Evolutionary conservation across 176 grass and related monocot species (phyloP).

Genomic region (Canna indica): DNA sequence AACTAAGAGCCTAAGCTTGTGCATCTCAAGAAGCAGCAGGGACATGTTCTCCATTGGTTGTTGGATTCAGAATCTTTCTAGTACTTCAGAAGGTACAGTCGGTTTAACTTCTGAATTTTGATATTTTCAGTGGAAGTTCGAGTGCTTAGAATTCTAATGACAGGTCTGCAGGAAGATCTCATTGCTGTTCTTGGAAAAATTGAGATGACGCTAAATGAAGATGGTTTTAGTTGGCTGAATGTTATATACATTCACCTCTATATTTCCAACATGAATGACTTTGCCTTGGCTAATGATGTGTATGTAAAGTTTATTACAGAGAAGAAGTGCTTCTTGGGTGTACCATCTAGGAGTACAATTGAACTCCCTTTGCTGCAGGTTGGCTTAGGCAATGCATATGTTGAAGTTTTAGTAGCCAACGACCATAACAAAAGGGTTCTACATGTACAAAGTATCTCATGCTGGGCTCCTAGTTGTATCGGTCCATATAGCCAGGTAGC

Average conservation of each 20-base stretch:
- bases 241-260: slow-evolving; percentile 92
- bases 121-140: background rate
- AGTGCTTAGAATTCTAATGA: slow-evolving; percentile 1
- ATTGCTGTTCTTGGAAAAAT: slow-evolving; percentile 64
- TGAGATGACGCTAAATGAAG: slow-evolving; percentile 51
- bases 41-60: slow-evolving; percentile 61
- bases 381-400: slow-evolving; percentile 56
- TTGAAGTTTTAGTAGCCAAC: slow-evolving; percentile 73
- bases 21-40: slow-evolving; percentile 53
- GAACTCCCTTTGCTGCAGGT: slow-evolving; percentile 58
- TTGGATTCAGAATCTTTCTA: slow-evolving; percentile 48
- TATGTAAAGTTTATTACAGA: slow-evolving; percentile 86
- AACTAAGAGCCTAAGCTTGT: slow-evolving; percentile 25
- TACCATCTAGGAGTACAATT: slow-evolving; percentile 87
- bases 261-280: slow-evolving; percentile 86
- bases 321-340: slow-evolving; percentile 73
- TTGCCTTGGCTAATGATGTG: slow-evolving; percentile 74
- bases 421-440: slow-evolving; percentile 78
- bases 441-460: slow-evolving; percentile 97
- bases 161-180: slow-evolving; percentile 68
- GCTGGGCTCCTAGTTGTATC: slow-evolving; percentile 98
- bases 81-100: slow-evolving; percentile 37
- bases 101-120: background rate
- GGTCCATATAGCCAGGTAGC: slow-evolving; percentile 94
- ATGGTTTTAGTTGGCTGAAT: slow-evolving; percentile 73